These are phyloP conservation scores for Wallacemonas sp. DNA, from an alignment of 208 protist genomes.

Conservation along the genomic window DNA sequence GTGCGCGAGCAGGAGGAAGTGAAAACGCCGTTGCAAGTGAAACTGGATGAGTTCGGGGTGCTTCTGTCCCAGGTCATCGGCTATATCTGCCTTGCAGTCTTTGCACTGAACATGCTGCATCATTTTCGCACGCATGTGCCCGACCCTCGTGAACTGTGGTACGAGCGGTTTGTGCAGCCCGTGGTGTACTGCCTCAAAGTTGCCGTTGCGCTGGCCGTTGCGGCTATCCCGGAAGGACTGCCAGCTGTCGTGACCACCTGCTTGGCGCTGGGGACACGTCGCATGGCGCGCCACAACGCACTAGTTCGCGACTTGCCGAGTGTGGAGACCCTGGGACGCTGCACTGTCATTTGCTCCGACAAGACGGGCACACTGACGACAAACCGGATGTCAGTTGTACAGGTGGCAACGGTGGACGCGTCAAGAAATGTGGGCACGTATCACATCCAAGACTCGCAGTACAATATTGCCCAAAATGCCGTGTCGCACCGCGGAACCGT, in stretches of 20 bases:
- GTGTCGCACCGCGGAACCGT: conserved; percentile 25
- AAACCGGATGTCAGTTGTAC: conserved; percentile 97
- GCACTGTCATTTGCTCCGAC: conserved; percentile 98
- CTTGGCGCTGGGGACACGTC: conserved; percentile 94
- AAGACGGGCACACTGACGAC: conserved; percentile 99
- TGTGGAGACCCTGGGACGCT: conserved; percentile 98
- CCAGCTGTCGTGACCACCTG: conserved; percentile 97
- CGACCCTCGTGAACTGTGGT: conserved; percentile 40
- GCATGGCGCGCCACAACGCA: conserved; percentile 97
- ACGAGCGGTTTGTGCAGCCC: conserved; percentile 65
- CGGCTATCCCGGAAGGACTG: conserved; percentile 98
- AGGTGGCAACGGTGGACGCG: conserved; percentile 49
- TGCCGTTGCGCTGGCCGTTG: conserved; percentile 97
- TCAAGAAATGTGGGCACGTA: conserved; percentile 31
- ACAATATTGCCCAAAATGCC: conserved; percentile 42
- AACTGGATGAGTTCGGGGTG: conserved; percentile 96
- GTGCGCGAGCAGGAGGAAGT: conserved; percentile 86
- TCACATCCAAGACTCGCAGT: conserved; percentile 52
- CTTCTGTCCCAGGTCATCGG: conserved; percentile 92
- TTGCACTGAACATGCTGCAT: conserved; percentile 91
- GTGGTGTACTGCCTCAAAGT: conserved; percentile 95
- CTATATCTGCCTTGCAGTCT: conserved; percentile 89
- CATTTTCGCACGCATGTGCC: conserved; percentile 83
- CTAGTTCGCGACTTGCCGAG: conserved; percentile 95
- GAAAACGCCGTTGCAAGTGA: conserved; percentile 95